Conservation (phyloP, 345 rosid genomes). For the Anacardium occidentale region DNA sequence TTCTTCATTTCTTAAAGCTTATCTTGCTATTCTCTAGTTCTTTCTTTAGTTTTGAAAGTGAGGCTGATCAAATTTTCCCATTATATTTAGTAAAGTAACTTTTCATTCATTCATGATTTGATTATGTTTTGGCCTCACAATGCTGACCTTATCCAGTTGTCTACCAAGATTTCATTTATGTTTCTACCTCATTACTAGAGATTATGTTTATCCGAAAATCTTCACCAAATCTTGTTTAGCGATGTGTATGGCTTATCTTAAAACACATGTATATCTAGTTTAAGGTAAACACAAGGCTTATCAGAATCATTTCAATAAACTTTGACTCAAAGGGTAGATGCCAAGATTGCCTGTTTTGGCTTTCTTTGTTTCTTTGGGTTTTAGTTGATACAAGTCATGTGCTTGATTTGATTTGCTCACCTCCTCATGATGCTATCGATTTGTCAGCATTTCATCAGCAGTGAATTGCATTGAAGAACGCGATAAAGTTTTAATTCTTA, state of each 20-base stretch:
- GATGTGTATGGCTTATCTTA: neutral
- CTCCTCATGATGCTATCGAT: neutral
- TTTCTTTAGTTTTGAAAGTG: neutral
- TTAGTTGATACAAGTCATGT: neutral
- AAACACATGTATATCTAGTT: neutral
- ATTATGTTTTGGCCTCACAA: neutral
- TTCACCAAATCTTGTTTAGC: neutral
- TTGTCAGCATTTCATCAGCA: neutral
- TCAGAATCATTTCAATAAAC: neutral
- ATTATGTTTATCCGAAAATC: neutral
- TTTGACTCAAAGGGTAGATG: neutral
- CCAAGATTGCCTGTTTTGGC: neutral
- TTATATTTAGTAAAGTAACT: neutral
- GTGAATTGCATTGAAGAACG: too few species aligned
- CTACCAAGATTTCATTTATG: neutral
- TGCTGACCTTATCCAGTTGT: neutral
- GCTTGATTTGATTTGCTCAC: conserved; percentile 5
- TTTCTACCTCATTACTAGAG: neutral
- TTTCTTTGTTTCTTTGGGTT: neutral
- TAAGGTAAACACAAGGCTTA: neutral
- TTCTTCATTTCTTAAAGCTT: neutral
- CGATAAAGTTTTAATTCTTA: too few species aligned
- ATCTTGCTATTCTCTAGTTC: neutral
- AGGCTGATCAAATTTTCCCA: neutral
- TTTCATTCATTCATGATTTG: neutral